These are phyloP conservation scores for Paraphoma chrysanthemicola DNA, from an alignment of 2,329 filamentous ascomycete genomes.

Conservation along the genomic window DNA sequence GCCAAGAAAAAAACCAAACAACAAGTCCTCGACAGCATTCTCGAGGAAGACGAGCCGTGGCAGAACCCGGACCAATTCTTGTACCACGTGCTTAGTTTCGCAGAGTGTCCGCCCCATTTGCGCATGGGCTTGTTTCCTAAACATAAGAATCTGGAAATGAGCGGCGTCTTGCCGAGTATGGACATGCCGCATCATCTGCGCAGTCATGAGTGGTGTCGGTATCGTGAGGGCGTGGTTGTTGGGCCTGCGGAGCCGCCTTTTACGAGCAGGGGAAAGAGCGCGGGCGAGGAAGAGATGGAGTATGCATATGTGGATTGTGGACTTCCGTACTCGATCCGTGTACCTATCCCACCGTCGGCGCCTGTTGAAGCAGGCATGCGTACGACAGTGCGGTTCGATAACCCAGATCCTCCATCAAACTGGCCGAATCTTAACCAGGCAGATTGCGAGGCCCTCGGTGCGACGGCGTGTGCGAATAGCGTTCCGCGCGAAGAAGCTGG, in stretches of 20 bases:
- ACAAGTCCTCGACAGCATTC: slow-evolving; percentile 48
- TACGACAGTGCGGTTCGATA: slow-evolving; percentile 73
- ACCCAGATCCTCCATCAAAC: slow-evolving; percentile 44
- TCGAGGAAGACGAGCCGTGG: slow-evolving; percentile 60
- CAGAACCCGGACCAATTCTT: slow-evolving; percentile 81
- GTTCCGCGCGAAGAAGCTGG: slow-evolving; percentile 76
- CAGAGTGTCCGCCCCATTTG: slow-evolving; percentile 85
- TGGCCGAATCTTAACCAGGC: slow-evolving; percentile 37
- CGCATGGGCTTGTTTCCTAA: slow-evolving; percentile 77
- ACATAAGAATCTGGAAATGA: slow-evolving; percentile 77
- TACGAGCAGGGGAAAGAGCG: slow-evolving; percentile 45
- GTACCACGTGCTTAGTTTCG: slow-evolving; percentile 77
- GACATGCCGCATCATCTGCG: slow-evolving; percentile 87
- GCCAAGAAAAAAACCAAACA: slow-evolving; percentile 55
- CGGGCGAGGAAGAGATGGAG: slow-evolving; percentile 45
- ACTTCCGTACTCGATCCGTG: slow-evolving; percentile 55
- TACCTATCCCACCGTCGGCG: slow-evolving; percentile 55
- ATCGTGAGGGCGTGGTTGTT: slow-evolving; percentile 77
- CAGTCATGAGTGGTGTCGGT: slow-evolving; percentile 77
- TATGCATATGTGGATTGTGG: slow-evolving; percentile 59
- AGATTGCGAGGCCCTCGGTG: slow-evolving; percentile 44
- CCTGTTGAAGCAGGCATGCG: slow-evolving; percentile 72
- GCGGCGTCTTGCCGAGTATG: slow-evolving; percentile 75
- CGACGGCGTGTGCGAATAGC: slow-evolving; percentile 70
- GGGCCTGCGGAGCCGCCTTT: slow-evolving; percentile 25